phyloP scores from a whole-genome alignment of 495 filamentous ascomycete genomes.

The Penicillium psychrofluorescens region DNA sequence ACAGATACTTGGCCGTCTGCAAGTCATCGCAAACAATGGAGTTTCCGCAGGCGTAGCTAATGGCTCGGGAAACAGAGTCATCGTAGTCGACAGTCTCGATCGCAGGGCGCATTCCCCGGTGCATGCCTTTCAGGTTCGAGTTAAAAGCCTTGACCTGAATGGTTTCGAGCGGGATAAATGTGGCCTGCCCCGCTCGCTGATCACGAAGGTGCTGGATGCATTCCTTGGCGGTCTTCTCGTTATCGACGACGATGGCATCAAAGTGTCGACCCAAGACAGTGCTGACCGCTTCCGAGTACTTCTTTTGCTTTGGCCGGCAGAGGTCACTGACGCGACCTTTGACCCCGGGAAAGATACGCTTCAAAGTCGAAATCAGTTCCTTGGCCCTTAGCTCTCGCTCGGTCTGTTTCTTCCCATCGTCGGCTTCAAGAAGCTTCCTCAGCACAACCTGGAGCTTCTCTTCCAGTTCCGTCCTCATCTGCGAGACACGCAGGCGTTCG shows the following conservation, averaged over 20 bases:
- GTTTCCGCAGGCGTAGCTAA: constrained; percentile 90
- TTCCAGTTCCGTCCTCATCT: constrained; percentile 78
- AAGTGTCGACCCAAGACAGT: constrained; percentile 90
- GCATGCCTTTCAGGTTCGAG: constrained; percentile 82
- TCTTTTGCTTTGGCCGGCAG: constrained; percentile 93
- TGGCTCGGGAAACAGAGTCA: constrained; percentile 75
- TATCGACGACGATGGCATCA: constrained; percentile 93
- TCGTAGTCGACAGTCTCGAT: constrained; percentile 98
- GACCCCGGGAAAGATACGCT: constrained; percentile 86
- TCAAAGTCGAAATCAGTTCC: constrained; percentile 76
- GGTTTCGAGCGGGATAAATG: constrained; percentile 92
- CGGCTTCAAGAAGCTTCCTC: constrained; percentile 70
- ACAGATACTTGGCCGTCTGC: constrained; percentile 77
- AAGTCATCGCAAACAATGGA: constrained; percentile 92
- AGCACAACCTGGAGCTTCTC: constrained; percentile 81
- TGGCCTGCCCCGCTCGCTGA: constrained; percentile 75
- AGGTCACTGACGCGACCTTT: constrained; percentile 85
- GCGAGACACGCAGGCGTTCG: constrained; percentile 69
- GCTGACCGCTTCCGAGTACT: constrained; percentile 85
- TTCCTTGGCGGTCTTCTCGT: constrained; percentile 85
- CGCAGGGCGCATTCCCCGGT: constrained; percentile 76
- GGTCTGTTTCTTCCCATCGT: constrained; percentile 74
- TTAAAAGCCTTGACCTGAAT: constrained; percentile 88
- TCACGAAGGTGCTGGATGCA: constrained; percentile 93
- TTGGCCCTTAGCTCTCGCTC: constrained; percentile 70